phyloP scores from a whole-genome alignment of 1,284 basidiomycete genomes.

The Trametes sp. region DNA sequence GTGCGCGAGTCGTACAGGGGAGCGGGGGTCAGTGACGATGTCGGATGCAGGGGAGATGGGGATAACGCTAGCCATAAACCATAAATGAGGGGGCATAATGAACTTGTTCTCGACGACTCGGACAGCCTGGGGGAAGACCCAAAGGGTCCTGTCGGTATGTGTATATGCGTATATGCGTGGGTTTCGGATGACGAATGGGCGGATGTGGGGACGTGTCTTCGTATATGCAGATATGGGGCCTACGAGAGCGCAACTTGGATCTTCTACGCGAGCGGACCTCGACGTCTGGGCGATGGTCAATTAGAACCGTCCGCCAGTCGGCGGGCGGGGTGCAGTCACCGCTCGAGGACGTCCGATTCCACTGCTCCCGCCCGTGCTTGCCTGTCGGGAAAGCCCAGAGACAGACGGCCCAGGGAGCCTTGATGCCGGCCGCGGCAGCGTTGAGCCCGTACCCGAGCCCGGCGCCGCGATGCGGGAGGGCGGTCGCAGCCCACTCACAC shows the following conservation, averaged over 20 bases:
- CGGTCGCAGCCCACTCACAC: constrained; percentile 20
- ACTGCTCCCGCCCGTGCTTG: constrained; percentile 17
- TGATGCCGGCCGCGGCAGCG: constrained; percentile 34
- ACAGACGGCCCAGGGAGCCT: constrained; percentile 28
- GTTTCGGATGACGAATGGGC: background rate
- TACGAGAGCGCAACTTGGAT: background rate
- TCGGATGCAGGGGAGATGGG: background rate
- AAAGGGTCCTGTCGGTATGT: background rate
- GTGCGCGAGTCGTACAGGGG: background rate
- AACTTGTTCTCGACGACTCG: background rate
- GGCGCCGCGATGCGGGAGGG: constrained; percentile 24
- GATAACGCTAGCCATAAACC: constrained; percentile 2
- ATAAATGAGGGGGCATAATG: constrained; percentile 9
- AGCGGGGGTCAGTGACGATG: background rate
- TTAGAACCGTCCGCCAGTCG: constrained; percentile 16
- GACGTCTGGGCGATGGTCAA: background rate
- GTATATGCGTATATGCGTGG: background rate
- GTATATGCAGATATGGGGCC: background rate
- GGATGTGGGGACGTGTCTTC: background rate
- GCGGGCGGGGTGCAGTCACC: constrained; percentile 14
- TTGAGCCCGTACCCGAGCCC: constrained; percentile 16
- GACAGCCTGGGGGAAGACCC: too few species aligned
- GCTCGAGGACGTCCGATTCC: constrained; percentile 2
- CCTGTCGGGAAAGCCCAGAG: constrained; percentile 13
- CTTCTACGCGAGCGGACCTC: background rate